Conservation (phyloP, 1,139 yeast species). For the Wickerhamomyces sp. region DNA sequence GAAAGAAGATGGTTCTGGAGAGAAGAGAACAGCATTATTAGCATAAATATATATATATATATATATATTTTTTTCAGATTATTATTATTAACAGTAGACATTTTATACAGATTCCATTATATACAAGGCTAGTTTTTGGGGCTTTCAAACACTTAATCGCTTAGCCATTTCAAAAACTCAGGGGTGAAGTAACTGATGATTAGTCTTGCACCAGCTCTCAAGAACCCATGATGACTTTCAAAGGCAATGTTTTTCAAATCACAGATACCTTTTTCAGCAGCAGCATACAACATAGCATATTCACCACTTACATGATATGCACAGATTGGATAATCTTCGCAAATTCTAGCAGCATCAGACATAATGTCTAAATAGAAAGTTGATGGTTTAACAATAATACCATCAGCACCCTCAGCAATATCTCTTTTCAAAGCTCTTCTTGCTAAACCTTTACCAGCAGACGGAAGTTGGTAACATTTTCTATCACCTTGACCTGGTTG, state of each 20-base stretch:
- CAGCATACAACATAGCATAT: conserved; percentile 97
- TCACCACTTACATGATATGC: conserved; percentile 98
- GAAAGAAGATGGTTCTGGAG: conserved; percentile 1
- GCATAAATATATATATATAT: conserved; percentile 8
- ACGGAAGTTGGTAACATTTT: conserved; percentile 88
- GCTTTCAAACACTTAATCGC: no score
- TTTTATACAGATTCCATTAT: no score
- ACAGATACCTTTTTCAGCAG: conserved; percentile 91
- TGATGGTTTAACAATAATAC: conserved; percentile 93
- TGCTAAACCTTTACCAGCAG: conserved; percentile 91
- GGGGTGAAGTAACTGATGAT: conserved; percentile 94
- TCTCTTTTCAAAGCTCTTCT: conserved; percentile 87
- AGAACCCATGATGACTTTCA: conserved; percentile 86
- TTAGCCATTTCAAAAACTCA: conserved; percentile 90
- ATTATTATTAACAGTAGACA: no score
- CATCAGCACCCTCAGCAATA: conserved; percentile 91
- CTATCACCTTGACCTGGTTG: conserved; percentile 90
- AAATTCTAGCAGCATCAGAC: conserved; percentile 79
- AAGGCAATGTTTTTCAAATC: conserved; percentile 88
- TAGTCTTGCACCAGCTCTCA: conserved; percentile 94
- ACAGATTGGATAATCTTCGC: conserved; percentile 83
- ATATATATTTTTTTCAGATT: no score
- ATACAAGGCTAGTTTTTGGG: no score
- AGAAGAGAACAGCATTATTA: conserved; percentile 14
- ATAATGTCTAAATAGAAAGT: conserved; percentile 91